Evolutionary conservation across 345 rosid genomes (phyloP), one percentile per base, ranked within the genome.

Genomic region (Pseudoturritis turrita): DNA sequence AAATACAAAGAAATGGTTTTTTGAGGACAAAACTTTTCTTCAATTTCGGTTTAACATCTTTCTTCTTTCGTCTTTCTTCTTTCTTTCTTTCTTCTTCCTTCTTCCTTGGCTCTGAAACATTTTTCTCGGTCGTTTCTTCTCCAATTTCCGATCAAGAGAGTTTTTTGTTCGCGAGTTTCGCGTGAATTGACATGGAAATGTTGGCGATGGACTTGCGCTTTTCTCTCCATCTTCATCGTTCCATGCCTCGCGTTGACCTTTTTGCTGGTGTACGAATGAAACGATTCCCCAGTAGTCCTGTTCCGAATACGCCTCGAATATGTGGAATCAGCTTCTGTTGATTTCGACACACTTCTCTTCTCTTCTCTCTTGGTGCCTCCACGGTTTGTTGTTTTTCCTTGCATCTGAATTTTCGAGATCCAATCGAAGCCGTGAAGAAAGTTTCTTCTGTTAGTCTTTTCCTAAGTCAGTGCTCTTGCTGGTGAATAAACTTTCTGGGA

Each of bases 271-370:
- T 79, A 21, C 88, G 90, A 55, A 75, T 73, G 45, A 82, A 84
- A 71, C 81, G 74, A 76, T 82, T 81, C 63, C 72, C 62, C 10
- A 59, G 36, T 45, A 78, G 72, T 66, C 81, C 84, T 74, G 61
- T 78, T 77, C 89, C 77, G 5, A 69, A 51, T 61, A 62, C 86
- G 64, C 79, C 73, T 81, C 92, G 92, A 89, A 84, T 85, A 85
- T 78, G 76, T 84, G 70, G 63, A 49, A 60, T 21, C 64, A 62
- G 14, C 10, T 36, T 31, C 54, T 75, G 67, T 37, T 82, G 39
- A 75, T 43, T 43, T 67, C 21, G 5, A 0, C 28, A 8, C n/a
- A n/a, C n/a, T n/a, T n/a, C n/a, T 61, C 69, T 54, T 39, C 22
- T 12, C 23, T 37, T 39, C 33, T 14, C n/a, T 4, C 25, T 56